A percentile compares a stretch with the other conserved stretches of the same genome.
Conservation (phyloP, 2,329 filamentous ascomycete genomes). For the Stachybotrys chartarum region DNA sequence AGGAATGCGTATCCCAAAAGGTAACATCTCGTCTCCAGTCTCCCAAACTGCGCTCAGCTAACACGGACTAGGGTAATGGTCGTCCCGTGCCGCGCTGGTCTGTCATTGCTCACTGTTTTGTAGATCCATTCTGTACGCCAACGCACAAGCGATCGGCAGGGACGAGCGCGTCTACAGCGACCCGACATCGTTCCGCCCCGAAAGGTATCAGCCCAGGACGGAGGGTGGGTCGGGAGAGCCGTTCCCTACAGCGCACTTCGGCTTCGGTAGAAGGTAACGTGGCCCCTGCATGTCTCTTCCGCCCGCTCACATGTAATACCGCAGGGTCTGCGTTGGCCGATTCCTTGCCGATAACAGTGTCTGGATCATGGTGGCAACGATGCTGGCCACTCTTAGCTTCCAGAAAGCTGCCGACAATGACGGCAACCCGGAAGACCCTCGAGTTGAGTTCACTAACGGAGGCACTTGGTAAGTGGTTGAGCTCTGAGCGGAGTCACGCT, state of each 20-base stretch:
- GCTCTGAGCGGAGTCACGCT: background rate
- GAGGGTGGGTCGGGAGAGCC: constrained; percentile 32
- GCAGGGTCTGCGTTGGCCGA: constrained; percentile 22
- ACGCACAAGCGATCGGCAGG: constrained; percentile 33
- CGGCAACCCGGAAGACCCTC: constrained; percentile 18
- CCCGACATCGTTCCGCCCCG: constrained; percentile 38
- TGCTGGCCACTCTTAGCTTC: constrained; percentile 21
- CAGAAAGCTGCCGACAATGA: constrained; percentile 13
- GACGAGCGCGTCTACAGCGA: constrained; percentile 31
- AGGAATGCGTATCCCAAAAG: constrained; percentile 50
- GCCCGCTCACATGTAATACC: background rate
- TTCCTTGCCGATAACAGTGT: constrained; percentile 27
- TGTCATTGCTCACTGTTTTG: background rate
- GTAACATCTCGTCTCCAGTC: constrained; percentile 15
- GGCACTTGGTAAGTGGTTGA: constrained; percentile 19
- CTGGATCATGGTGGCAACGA: constrained; percentile 26
- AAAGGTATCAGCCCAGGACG: constrained; percentile 26
- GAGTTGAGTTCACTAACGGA: constrained; percentile 21
- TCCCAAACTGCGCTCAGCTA: background rate
- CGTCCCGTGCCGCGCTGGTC: background rate
- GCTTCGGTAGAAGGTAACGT: constrained; percentile 21
- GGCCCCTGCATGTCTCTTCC: background rate
- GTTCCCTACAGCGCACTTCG: constrained; percentile 28
- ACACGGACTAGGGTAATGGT: background rate
- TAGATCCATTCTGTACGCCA: constrained; percentile 32